Percentiles rank a stretch among this genome's conserved stretches.
Conservation (phyloP, 352 stramenopile genomes). For the Elongisporangium prolatum region DNA sequence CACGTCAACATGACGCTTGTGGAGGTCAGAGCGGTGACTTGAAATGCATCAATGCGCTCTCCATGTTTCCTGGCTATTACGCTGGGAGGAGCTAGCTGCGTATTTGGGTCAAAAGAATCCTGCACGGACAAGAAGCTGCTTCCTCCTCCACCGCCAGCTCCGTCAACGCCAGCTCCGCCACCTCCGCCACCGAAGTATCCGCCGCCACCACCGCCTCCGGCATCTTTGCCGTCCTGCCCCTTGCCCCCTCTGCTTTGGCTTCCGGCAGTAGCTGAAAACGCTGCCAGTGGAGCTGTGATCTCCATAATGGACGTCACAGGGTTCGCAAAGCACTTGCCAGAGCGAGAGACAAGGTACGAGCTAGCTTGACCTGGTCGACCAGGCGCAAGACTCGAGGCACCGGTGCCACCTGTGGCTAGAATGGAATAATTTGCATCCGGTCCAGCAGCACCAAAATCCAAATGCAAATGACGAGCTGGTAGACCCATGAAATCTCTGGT, state of each 20-base stretch:
- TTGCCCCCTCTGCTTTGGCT: constrained; percentile 44
- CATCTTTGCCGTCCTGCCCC: constrained; percentile 72
- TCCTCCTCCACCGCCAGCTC: constrained; percentile 51
- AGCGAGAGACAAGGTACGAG: constrained; percentile 39
- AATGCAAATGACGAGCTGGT: constrained; percentile 35
- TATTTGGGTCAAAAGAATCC: constrained; percentile 11
- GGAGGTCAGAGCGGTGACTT: constrained; percentile 17
- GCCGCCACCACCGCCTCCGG: constrained; percentile 67
- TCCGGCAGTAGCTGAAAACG: constrained; percentile 13
- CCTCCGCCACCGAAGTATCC: constrained; percentile 75
- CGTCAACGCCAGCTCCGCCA: constrained; percentile 56
- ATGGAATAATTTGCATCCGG: constrained; percentile 39
- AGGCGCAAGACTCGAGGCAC: constrained; percentile 17
- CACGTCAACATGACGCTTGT: constrained; percentile 36
- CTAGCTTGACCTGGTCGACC: constrained; percentile 34
- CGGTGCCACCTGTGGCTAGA: constrained; percentile 45
- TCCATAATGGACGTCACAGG: constrained; percentile 25
- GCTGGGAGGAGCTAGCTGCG: not conserved
- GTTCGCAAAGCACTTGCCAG: constrained; percentile 35
- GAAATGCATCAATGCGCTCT: constrained; percentile 23
- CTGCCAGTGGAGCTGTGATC: constrained; percentile 16
- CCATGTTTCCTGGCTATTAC: constrained; percentile 7
- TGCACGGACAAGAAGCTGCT: constrained; percentile 44
- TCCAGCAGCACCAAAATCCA: constrained; percentile 51
- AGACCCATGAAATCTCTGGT: constrained; percentile 35